Percentiles rank a stretch among this genome's conserved stretches.
These are phyloP conservation scores for Macrophomina tecta DNA, from an alignment of 2,329 filamentous ascomycete genomes.

Conservation along the genomic window DNA sequence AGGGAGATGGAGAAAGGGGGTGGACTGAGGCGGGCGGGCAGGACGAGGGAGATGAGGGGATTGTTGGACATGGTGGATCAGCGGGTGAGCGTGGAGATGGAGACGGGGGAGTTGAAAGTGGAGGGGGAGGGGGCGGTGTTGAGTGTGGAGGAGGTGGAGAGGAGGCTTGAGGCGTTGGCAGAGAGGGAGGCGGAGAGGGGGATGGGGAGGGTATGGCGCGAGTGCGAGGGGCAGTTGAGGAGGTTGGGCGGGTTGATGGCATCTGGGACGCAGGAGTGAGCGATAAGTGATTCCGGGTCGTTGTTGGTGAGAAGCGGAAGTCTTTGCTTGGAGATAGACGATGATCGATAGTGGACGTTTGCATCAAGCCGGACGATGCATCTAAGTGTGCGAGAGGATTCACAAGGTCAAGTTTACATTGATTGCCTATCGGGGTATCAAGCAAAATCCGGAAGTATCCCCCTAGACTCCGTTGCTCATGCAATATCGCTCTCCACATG, in stretches of 20 bases:
- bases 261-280: background rate
- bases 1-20: background rate
- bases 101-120: background rate
- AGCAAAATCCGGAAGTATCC: background rate
- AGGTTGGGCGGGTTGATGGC: background rate
- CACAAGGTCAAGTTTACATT: background rate
- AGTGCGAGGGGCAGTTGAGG: slow-evolving; percentile 12
- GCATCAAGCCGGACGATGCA: too few species aligned
- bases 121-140: background rate
- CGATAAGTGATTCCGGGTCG: too few species aligned
- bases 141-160: background rate
- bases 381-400: too few species aligned
- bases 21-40: slow-evolving; percentile 13
- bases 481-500: background rate
- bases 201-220: background rate
- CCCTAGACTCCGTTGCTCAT: background rate
- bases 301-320: too few species aligned
- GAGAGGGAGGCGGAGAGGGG: background rate
- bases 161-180: background rate
- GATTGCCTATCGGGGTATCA: background rate
- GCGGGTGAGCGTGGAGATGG: background rate
- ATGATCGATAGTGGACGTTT: too few species aligned
- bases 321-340: background rate
- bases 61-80: slow-evolving; percentile 3
- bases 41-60: slow-evolving; percentile 11